phyloP scores from a whole-genome alignment of 1,284 basidiomycete species.

The Ganoderma leucocontextum region DNA sequence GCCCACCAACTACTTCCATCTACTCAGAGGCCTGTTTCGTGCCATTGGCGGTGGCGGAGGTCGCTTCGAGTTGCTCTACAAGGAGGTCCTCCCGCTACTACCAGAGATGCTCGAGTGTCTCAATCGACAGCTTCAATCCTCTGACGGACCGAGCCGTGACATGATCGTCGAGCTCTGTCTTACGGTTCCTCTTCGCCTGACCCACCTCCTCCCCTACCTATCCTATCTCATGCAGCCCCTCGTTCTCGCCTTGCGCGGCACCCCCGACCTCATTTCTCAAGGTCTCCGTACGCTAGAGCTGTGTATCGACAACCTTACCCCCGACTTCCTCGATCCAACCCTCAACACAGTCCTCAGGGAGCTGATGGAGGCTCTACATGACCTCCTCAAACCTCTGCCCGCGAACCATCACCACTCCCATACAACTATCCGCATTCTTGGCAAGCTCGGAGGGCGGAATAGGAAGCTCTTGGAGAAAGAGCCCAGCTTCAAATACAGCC shows the following conservation, averaged over 20 bases:
- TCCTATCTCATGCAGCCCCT: conserved; percentile 97
- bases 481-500: conserved; percentile 76
- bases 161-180: conserved; percentile 98
- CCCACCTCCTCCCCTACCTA: conserved; percentile 95
- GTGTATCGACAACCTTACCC: conserved; percentile 99
- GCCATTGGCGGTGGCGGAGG: conserved; percentile 96
- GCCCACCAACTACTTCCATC: conserved; percentile 93
- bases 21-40: conserved; percentile 95
- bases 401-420: conserved; percentile 93
- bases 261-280: conserved; percentile 92
- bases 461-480: conserved; percentile 88
- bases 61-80: conserved; percentile 94
- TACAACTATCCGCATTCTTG: conserved; percentile 95
- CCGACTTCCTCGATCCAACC: conserved; percentile 98
- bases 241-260: conserved; percentile 89
- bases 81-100: conserved; percentile 94
- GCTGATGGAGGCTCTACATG: conserved; percentile 94
- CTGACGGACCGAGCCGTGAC: conserved; percentile 81
- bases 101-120: conserved; percentile 98
- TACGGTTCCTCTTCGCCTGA: conserved; percentile 95
- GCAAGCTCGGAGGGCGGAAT: conserved; percentile 97
- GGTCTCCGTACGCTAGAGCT: conserved; percentile 96
- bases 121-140: conserved; percentile 88
- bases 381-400: conserved; percentile 90
- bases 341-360: conserved; percentile 93